Conservation (phyloP, 805 yeast species). For the Cyberlindnera maclurae region DNA sequence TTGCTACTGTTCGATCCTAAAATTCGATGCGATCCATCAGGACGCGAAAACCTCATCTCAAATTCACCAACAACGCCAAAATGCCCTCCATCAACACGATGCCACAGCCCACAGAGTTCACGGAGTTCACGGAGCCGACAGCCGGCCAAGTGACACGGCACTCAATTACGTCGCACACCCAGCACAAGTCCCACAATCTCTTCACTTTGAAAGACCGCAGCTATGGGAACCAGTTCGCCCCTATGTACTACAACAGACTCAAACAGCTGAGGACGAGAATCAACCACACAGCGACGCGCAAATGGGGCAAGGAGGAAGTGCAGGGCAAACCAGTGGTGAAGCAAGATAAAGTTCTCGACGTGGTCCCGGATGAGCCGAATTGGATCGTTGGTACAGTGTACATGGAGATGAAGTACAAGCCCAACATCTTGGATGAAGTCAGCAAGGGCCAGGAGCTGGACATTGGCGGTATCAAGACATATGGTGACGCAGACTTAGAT, state of each 20-base stretch:
- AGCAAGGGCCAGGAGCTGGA: constrained; percentile 41
- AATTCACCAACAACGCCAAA: background rate
- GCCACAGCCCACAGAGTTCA: background rate
- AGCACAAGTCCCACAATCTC: constrained; percentile 8
- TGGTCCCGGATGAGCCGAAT: constrained; percentile 50
- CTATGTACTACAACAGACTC: constrained; percentile 49
- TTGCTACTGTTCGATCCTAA: too few species aligned
- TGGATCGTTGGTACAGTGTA: constrained; percentile 88
- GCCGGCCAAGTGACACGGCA: too few species aligned
- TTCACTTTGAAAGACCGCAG: constrained; percentile 26
- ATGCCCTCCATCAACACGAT: background rate
- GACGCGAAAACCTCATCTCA: background rate
- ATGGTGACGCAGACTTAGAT: constrained; percentile 50
- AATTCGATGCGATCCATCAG: too few species aligned
- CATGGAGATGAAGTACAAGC: constrained; percentile 77
- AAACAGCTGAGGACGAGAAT: constrained; percentile 40
- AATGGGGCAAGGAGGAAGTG: constrained; percentile 50
- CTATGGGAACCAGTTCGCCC: constrained; percentile 52
- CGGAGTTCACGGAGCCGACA: background rate
- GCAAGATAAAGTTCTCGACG: constrained; percentile 53
- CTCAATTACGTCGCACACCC: background rate
- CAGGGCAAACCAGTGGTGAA: constrained; percentile 30
- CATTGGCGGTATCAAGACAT: constrained; percentile 34
- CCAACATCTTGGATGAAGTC: constrained; percentile 79
- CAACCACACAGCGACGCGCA: constrained; percentile 35